Evolutionary conservation across 768 basidiomycete genomes (phyloP), one percentile per base, ranked within the genome.

Genomic region (Agaricus sinodeliciosus): DNA sequence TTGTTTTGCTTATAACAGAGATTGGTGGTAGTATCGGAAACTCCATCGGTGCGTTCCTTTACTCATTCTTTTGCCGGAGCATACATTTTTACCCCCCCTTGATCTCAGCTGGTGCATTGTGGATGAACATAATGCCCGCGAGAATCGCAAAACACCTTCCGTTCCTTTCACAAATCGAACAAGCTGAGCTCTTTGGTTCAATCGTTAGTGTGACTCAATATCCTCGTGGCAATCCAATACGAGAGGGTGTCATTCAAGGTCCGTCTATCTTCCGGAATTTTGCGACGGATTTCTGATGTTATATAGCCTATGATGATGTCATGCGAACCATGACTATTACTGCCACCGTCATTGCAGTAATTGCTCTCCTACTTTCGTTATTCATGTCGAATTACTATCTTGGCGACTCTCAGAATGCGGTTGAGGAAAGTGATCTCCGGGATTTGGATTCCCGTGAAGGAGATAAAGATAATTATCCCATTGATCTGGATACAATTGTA

Each of bases 361-460:
- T 86, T 0, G 85, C 87, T 7, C 67, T 87, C 49, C 28, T 79
- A 27, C 70, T 82, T 54, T 66, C 84, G 2, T 66, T 86, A 58
- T 67, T 79, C 49, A 82, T 86, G 71, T 79, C 80, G 12, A 70
- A 87, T 60, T 84, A 80, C 74, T 74, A 79, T 55, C 80, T 92
- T 47, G 81, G 82, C 13, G 80, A 86, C 59, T 70, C 68, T 39
- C 87, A 90, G 66, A 90, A 88, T 62, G 84, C 85, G 0, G 76
- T 85, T 13, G 85, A 88, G n/a, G 59, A 68, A 35, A 58, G 60
- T 3, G 61, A 67, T 54, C 61, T 72, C 18, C 54, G 62, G 1
- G 71, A 22, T 22, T 2, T 22, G 22, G 22, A 22, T 22, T 22
- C 22, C 22, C 22, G 22, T 22, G 22, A 22, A 22, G 22, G 22